Evolutionary conservation across 2,329 filamentous ascomycete species (phyloP), one percentile per base, ranked within the genome.

Genomic region (Lecanosticta acicola): DNA sequence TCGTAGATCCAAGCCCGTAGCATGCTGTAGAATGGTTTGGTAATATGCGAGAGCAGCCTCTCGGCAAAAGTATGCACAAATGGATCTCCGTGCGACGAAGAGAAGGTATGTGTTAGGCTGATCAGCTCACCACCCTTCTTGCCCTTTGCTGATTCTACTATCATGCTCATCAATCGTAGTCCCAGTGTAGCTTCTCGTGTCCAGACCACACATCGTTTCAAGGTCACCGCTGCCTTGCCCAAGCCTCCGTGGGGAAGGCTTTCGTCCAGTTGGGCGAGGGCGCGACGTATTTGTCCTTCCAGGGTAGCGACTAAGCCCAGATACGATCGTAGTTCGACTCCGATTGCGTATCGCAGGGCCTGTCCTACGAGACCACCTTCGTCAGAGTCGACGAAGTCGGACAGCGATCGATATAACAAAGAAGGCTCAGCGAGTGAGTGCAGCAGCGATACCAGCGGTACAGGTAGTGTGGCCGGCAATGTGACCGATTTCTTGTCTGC

Each of bases 1-100:
- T 98, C 91, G 62, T 98, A 98, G 41, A 98, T 95, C 93, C 93
- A 98, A 59, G 88, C 85, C 44, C 89, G 82, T 43, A 98, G 74
- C 72, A 98, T 96, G 59, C 94, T 87, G 66, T 98, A 98, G 64
- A 98, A 98, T 0, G 94, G 94, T 13, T 86, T 78, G 1, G 93
- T 96, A 43, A 98, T 86, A 59, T 91, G 87, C 4, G 78, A 77
- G 4, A 98, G 76, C 20, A 98, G 75, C 18, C 91, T 81, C 66
- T 97, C 91, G 0, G 93, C 93, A 70, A 97, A 97, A 0, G 84
- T 84, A 52, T 86, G 86, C 19, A 98, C 93, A 55, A 96, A 90
- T 0, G 93, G 93, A 57, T 98, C 93, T 35, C 93, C 93, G 59
- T 98, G 89, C 0, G 89, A 93, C 3, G 89, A 85, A 0, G 91